Evolutionary conservation across 345 rosid species (phyloP).

Genomic region (Luvunga scandens): DNA sequence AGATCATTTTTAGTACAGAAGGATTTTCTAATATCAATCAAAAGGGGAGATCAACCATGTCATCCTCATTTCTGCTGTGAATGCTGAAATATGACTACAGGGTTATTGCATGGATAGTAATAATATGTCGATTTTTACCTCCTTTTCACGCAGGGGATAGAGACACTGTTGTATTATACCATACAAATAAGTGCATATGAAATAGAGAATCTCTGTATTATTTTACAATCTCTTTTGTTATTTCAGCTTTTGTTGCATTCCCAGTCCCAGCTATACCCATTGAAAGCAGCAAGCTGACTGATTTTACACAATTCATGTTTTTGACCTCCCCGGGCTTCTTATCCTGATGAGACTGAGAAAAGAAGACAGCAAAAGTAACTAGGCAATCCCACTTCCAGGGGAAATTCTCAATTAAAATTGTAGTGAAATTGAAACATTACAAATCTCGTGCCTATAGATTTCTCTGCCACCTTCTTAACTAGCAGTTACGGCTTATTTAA

Average conservation of each 20-base stretch:
- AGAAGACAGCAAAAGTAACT: not conserved
- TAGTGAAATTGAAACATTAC: too few relatives aligned
- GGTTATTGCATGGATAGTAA: too few relatives aligned
- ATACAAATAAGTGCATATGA: not conserved
- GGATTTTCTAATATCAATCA: not conserved
- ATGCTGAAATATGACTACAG: too few relatives aligned
- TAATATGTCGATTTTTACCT: too few relatives aligned
- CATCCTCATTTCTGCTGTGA: not conserved
- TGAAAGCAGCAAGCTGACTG: too few relatives aligned
- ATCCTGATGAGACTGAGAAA: too few relatives aligned
- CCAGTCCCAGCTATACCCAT: too few relatives aligned
- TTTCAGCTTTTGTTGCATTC: too few relatives aligned
- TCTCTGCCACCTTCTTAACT: too few relatives aligned
- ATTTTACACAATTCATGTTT: too few relatives aligned
- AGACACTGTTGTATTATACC: not conserved
- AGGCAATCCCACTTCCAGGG: not conserved
- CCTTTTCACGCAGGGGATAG: not conserved
- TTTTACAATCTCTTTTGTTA: not conserved
- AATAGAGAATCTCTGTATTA: not conserved
- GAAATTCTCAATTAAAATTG: not conserved
- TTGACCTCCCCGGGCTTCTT: too few relatives aligned
- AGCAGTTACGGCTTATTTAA: not conserved
- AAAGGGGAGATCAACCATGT: not conserved
- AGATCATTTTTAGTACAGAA: not conserved
- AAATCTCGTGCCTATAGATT: not conserved